phyloP scores from a whole-genome alignment of 768 basidiomycete species.

The Psilocybe cubensis region DNA sequence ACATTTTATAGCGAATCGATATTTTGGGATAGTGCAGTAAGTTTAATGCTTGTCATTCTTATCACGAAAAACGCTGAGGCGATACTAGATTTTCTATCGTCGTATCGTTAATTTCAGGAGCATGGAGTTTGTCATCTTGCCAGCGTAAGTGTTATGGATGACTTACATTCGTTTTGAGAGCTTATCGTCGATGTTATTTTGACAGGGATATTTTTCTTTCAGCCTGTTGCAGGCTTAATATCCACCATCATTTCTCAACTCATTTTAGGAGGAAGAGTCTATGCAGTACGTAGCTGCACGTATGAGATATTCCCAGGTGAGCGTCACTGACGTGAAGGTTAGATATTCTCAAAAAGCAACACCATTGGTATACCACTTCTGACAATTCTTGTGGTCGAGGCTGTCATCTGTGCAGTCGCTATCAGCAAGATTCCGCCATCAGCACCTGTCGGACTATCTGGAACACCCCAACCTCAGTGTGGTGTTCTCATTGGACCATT shows the following conservation, averaged over 20 bases:
- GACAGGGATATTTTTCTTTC: conserved; percentile 22
- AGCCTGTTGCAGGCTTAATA: conserved; percentile 27
- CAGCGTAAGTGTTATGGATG: conserved; percentile 9
- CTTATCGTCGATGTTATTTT: background rate
- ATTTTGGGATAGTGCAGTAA: conserved; percentile 27
- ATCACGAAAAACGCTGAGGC: background rate
- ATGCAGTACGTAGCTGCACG: conserved; percentile 19
- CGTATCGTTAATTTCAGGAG: conserved; percentile 20
- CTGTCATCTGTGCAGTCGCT: conserved; percentile 18
- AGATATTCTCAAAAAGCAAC: conserved; percentile 23
- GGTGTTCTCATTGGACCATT: conserved; percentile 22
- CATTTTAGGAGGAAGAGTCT: conserved; percentile 29
- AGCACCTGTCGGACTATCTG: conserved; percentile 11
- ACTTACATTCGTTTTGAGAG: background rate
- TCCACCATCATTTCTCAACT: conserved; percentile 28
- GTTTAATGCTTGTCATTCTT: background rate
- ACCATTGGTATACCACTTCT: conserved; percentile 13
- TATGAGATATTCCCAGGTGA: background rate
- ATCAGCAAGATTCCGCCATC: conserved; percentile 14
- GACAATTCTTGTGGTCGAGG: conserved; percentile 11
- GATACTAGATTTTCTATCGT: conserved; percentile 13
- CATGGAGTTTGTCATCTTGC: conserved; percentile 19
- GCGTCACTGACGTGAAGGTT: background rate
- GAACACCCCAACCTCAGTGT: conserved; percentile 18
- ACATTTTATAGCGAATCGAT: conserved; percentile 19